Evolutionary conservation across 345 rosid species (phyloP).

Genomic region (Pistacia integerrima): DNA sequence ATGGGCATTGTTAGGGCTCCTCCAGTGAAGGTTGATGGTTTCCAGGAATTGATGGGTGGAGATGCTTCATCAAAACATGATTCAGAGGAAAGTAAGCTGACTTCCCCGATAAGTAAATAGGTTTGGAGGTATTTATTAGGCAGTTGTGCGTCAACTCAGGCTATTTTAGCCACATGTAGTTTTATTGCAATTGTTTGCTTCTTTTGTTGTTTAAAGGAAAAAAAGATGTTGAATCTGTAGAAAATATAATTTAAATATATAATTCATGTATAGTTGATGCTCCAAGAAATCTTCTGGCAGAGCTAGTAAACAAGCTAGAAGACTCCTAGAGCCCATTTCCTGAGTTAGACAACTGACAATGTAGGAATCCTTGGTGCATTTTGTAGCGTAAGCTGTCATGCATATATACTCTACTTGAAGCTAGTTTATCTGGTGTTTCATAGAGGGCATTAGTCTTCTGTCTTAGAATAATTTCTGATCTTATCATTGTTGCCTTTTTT

Average conservation of each 20-base stretch:
- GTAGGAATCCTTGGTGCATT: background rate
- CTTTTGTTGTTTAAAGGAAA: background rate
- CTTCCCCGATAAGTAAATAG: constrained; percentile 70
- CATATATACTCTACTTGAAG: background rate
- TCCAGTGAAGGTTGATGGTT: constrained; percentile 92
- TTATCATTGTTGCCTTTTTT: background rate
- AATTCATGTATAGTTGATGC: constrained; percentile 4
- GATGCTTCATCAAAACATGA: constrained; percentile 73
- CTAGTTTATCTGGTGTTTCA: background rate
- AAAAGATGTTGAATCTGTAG: background rate
- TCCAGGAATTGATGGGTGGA: constrained; percentile 92
- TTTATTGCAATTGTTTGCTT: too few species aligned
- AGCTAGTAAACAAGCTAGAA: background rate
- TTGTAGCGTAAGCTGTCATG: background rate
- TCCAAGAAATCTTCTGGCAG: background rate
- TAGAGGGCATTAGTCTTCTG: background rate
- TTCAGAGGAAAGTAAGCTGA: constrained; percentile 59
- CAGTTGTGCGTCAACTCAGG: background rate
- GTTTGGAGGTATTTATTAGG: background rate
- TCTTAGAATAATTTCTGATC: background rate
- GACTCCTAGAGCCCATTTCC: background rate
- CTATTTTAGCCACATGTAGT: too few species aligned
- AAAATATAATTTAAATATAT: background rate
- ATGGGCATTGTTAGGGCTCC: constrained; percentile 31
- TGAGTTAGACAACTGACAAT: background rate